Base-by-base conservation (phyloP, 306 rosid genomes). In the Prosopis cineraria region DNA sequence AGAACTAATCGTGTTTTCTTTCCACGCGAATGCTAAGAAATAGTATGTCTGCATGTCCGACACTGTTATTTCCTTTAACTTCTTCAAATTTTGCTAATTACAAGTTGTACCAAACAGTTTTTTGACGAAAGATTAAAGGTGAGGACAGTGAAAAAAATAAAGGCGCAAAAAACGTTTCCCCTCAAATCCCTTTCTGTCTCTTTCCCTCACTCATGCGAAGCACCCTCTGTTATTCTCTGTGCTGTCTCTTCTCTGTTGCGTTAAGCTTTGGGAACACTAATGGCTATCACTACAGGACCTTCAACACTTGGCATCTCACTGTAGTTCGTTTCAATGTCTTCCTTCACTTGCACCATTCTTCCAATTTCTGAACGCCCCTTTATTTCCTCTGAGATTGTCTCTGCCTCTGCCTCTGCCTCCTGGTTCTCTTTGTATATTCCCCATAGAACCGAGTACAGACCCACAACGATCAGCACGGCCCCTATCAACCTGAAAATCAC, bases 391-490 rank as follows among this genome's bases (percentile, higher is more conserved):
- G 52, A 73, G 13, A 47, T 84, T 70, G 27, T 31, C 72, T 76
- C 84, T 5, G 65, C 86, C 70, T 86, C 84, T 68, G n/a, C n/a
- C n/a, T 86, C 89, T 50, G 77, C 79, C 77, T 92, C 97, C 73
- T 85, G 83, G 87, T 80, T 65, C 73, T 93, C 98, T 70, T 88
- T 91, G 87, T 87, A 85, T 81, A 91, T 91, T 0, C 96, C 98
- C 98, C 98, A 93, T 11, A 93, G 86, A 88, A 93, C 93, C 0
- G 91, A 80, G 89, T 93, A 93, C 10, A 91, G 93, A 67, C 98
- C 98, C 72, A 87, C 79, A 47, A 93, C 97, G 3, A 93, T 93
- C 19, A 93, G 72, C 53, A 81, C 68, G 13, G 95, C 93, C 53
- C 98, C 98, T 70, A 90, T 31, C 60, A 91, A 52, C 31, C 98